Evolutionary conservation across 352 stramenopile species (phyloP), one percentile per base, ranked within the genome.

Genomic region (Phytophthora aleatoria): DNA sequence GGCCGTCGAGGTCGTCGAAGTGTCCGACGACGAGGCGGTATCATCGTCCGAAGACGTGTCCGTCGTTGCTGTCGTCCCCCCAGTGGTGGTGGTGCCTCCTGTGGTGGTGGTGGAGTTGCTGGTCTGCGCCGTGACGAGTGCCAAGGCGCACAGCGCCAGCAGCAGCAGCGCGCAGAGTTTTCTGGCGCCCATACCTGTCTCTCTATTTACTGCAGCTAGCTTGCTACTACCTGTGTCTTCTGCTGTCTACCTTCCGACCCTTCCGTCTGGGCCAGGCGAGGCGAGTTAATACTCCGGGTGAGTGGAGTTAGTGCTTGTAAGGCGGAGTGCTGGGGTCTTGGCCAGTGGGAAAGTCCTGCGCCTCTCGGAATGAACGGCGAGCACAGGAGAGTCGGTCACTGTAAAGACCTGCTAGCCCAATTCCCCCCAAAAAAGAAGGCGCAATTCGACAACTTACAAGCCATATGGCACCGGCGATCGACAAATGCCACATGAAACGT

Each of bases 21-120:
- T 69, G 41, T 58, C 61, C 15, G 69, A 67, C 30, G 65, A 67
- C 0, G 57, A 49, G n/a, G 64, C 59, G 0, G 50, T 56, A 5
- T 15, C 50, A n/a, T 12, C 50, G 11, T 12, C 50, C 8, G 20
- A 31, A 47, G 50, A 31, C 50, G 24, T 13, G 9, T 50, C 28
- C n/a, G 62, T 67, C 35, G 24, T 28, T 11, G 28, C 7, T 12
- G 28, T 36, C 12, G 28, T 43, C n/a, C 28, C 20, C 15, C 35
- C 47, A 20, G 28, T 41, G 26, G 62, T 55, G 4, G 47, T 58
- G 26, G 45, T 20, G 26, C 38, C 44, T 27, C 28, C 26, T 41
- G 26, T 38, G 27, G 57, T 73, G 26, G 60, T 68, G 12, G 71
- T 73, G 11, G 63, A 70, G 39, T 72, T 71, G 43, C 41, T 65